Evolutionary conservation across 2,329 filamentous ascomycete genomes (phyloP), one percentile per base, ranked within the genome.

Genomic region (Sarocladium strictum): DNA sequence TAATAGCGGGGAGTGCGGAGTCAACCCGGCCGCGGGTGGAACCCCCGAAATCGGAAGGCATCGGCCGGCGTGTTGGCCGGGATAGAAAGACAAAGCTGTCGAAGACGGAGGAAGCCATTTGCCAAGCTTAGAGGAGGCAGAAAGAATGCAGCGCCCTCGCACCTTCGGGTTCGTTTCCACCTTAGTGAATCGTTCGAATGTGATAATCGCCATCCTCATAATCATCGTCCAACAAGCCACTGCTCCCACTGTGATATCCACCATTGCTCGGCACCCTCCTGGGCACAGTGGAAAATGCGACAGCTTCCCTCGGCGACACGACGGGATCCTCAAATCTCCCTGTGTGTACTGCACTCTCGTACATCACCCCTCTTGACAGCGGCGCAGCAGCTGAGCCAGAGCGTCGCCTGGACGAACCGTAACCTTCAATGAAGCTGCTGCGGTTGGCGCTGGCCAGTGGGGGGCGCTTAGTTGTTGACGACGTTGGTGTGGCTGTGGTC

Each of bases 141-240:
- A 38, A 38, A 38, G 35, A 15, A 38, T 15, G 4, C 10, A 10
- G 9, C 6, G 17, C 14, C 9, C 17, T 23, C 23, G 14, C 38
- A 49, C 11, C 43, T 23, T 21, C 11, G 17, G 14, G 29, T 23
- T 21, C n/a, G 21, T 35, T n/a, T n/a, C n/a, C n/a, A n/a, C n/a
- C n/a, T n/a, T 17, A 51, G 11, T 53, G 53, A 54, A 71, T 66
- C 49, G 69, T 69, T 54, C 64, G 65, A n/a, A 65, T 52, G 55
- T 69, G 67, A 58, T 71, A 71, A 56, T 67, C 61, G 41, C 68
- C 68, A 57, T 70, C 67, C 54, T 71, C 67, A 51, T 62, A 67
- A 35, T 69, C 65, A 41, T 66, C 63, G 51, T 58, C 59, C 21
- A 57, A 41, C 7, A 54, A 53, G 37, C 55, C 52, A 51, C 55